A percentile compares a stretch with the other conserved stretches of the same genome.
These are phyloP conservation scores for Pochonia chlamydosporia DNA, from an alignment of 2,329 filamentous ascomycete species.

Conservation along the genomic window DNA sequence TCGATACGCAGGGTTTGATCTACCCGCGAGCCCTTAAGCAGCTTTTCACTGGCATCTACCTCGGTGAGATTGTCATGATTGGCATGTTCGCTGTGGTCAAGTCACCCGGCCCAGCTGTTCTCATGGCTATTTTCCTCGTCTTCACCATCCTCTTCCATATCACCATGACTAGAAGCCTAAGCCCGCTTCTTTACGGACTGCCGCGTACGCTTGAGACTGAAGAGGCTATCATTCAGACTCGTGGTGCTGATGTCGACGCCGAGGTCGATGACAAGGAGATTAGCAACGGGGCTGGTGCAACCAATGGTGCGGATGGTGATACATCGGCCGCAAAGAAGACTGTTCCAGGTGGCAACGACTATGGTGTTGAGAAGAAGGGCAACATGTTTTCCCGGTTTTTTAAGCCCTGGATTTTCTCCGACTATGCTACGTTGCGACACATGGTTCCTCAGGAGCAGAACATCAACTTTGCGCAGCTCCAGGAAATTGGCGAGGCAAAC, in stretches of 20 bases:
- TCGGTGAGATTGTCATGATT: constrained; percentile 73
- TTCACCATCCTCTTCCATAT: constrained; percentile 74
- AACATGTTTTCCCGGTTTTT: constrained; percentile 56
- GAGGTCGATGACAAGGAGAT: constrained; percentile 14
- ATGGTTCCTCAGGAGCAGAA: constrained; percentile 58
- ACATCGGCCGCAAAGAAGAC: constrained; percentile 10
- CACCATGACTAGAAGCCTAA: constrained; percentile 62
- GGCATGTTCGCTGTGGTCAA: constrained; percentile 71
- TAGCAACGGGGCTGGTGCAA: constrained; percentile 4
- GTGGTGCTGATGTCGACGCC: constrained; percentile 14
- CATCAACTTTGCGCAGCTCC: constrained; percentile 35
- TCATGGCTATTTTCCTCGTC: constrained; percentile 71
- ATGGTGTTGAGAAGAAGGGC: constrained; percentile 36
- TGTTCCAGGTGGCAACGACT: constrained; percentile 14
- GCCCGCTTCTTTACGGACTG: constrained; percentile 65
- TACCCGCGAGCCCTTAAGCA: constrained; percentile 89
- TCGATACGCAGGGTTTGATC: constrained; percentile 84
- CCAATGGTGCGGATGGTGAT: constrained; percentile 9
- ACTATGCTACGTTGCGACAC: constrained; percentile 65
- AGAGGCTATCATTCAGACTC: constrained; percentile 31
- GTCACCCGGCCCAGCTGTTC: constrained; percentile 62
- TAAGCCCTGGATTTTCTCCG: constrained; percentile 69
- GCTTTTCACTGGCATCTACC: constrained; percentile 72
- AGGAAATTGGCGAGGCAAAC: constrained; percentile 54
- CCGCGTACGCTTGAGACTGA: constrained; percentile 54